Percentiles rank a stretch among this genome's conserved stretches.
phyloP scores from a whole-genome alignment of 768 basidiomycete species.

The Leccinum aurantiacum region DNA sequence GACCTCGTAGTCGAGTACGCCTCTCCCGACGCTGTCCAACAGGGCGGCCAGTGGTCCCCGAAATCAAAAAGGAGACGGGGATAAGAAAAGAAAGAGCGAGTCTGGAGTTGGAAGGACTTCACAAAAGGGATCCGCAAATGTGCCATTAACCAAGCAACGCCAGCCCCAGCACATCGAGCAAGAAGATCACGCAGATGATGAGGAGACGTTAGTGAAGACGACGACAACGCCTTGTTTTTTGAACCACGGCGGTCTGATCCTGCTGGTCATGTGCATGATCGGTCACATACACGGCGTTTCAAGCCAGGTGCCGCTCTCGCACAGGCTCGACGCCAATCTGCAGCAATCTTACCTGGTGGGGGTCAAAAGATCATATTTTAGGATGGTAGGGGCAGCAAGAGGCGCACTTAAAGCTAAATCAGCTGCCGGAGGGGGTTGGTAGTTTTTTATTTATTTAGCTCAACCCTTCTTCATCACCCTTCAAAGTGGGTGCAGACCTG shows the following conservation, averaged over 20 bases:
- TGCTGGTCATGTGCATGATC: conserved; percentile 10
- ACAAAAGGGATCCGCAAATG: conserved; percentile 1
- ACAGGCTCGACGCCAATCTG: conserved; percentile 70
- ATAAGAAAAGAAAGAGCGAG: conserved; percentile 10
- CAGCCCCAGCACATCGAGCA: conserved; percentile 4
- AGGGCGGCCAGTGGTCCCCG: conserved; percentile 58
- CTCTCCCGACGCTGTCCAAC: conserved; percentile 82
- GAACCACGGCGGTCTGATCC: conserved; percentile 6
- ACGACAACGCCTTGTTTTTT: conserved; percentile 2
- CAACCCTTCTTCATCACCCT: too few species aligned
- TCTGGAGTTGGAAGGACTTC: conserved; percentile 11
- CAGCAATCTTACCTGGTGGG: conserved; percentile 63
- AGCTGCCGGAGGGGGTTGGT: too few species aligned
- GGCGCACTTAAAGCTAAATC: too few species aligned
- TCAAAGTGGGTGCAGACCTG: too few species aligned
- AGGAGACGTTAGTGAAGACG: background rate
- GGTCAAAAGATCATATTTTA: conserved; percentile 76
- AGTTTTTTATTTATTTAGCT: too few species aligned
- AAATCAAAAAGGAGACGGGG: conserved; percentile 24
- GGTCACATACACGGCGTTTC: conserved; percentile 41
- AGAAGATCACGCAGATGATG: conserved; percentile 8
- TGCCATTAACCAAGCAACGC: conserved; percentile 2
- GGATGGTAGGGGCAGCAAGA: background rate
- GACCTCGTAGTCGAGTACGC: conserved; percentile 88
- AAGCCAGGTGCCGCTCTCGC: conserved; percentile 83